phyloP scores from a whole-genome alignment of 331 rosid genomes.

The Cydonia oblonga region DNA sequence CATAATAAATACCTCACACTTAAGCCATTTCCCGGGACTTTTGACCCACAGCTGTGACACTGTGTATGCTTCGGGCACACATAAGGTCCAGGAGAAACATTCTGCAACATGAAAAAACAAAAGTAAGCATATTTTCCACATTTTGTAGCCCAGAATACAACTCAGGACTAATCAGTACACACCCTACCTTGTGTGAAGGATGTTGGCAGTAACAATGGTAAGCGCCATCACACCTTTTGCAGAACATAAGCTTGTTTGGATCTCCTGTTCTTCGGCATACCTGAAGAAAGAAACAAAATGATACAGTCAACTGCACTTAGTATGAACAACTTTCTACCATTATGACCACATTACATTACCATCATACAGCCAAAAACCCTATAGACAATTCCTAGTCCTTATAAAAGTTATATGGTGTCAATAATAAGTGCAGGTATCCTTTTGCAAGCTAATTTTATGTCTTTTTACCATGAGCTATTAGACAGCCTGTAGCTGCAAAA shows the following conservation, averaged over 20 bases:
- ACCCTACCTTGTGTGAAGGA: constrained; percentile 88
- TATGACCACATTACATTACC: not conserved
- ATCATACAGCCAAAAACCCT: not conserved
- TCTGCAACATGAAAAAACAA: constrained; percentile 44
- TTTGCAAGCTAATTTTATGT: not conserved
- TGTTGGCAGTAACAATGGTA: constrained; percentile 95
- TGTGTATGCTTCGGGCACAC: constrained; percentile 86
- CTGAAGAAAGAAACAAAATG: constrained; percentile 28
- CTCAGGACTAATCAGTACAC: constrained; percentile 1
- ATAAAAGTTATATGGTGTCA: not conserved
- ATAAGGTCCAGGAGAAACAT: constrained; percentile 85
- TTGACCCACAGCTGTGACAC: constrained; percentile 95
- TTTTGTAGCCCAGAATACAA: not conserved
- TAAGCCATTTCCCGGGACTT: constrained; percentile 94
- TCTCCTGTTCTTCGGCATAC: constrained; percentile 94
- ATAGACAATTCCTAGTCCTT: not conserved
- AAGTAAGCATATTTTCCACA: constrained; percentile 13
- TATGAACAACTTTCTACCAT: not conserved
- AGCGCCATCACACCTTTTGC: constrained; percentile 97
- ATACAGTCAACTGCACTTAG: not conserved
- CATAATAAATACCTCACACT: constrained; percentile 69
- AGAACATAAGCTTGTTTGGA: constrained; percentile 94
- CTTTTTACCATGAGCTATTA: not conserved
- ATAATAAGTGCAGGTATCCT: not conserved
- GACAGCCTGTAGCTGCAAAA: not conserved